phyloP scores from a whole-genome alignment of 2,329 filamentous ascomycete genomes.

The Epichloe baconii region DNA sequence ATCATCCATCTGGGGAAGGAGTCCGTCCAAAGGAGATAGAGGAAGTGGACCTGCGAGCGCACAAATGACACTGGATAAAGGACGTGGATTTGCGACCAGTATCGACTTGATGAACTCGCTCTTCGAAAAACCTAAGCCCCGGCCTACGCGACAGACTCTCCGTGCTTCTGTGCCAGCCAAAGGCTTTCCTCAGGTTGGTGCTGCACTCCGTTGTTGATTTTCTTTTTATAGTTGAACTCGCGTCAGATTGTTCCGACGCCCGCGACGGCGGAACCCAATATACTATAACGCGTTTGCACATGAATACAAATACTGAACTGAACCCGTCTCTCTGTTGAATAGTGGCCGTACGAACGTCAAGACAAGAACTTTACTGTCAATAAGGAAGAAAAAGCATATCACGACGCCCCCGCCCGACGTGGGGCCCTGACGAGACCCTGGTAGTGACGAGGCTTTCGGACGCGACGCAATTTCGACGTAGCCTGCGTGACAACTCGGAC shows the following conservation, averaged over 20 bases:
- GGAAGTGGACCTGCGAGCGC: slow-evolving; percentile 17
- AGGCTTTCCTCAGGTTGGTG: slow-evolving; percentile 83
- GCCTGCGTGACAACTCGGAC: slow-evolving; percentile 13
- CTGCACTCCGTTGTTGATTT: slow-evolving; percentile 20
- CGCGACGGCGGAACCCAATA: neutral
- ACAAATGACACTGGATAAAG: slow-evolving; percentile 28
- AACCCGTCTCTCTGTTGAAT: slow-evolving; percentile 16
- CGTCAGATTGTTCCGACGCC: slow-evolving; percentile 13
- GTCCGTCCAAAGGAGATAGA: slow-evolving; percentile 16
- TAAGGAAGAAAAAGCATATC: slow-evolving; percentile 52
- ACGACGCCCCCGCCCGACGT: slow-evolving; percentile 64
- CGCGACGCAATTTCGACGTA: slow-evolving; percentile 26
- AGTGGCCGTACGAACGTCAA: slow-evolving; percentile 82
- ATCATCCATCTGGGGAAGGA: slow-evolving; percentile 23
- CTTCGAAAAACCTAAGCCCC: slow-evolving; percentile 60
- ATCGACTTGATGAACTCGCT: slow-evolving; percentile 96
- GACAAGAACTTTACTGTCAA: slow-evolving; percentile 55
- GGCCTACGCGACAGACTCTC: slow-evolving; percentile 40
- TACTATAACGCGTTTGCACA: neutral
- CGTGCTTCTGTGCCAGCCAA: slow-evolving; percentile 39
- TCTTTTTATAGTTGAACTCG: slow-evolving; percentile 14
- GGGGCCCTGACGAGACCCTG: slow-evolving; percentile 62
- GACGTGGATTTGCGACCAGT: slow-evolving; percentile 65
- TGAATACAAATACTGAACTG: slow-evolving; percentile 23
- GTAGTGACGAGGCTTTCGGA: slow-evolving; percentile 37